These are phyloP conservation scores for Fusarium odoratissimum DNA, from an alignment of 2,329 filamentous ascomycete species.

Conservation along the genomic window DNA sequence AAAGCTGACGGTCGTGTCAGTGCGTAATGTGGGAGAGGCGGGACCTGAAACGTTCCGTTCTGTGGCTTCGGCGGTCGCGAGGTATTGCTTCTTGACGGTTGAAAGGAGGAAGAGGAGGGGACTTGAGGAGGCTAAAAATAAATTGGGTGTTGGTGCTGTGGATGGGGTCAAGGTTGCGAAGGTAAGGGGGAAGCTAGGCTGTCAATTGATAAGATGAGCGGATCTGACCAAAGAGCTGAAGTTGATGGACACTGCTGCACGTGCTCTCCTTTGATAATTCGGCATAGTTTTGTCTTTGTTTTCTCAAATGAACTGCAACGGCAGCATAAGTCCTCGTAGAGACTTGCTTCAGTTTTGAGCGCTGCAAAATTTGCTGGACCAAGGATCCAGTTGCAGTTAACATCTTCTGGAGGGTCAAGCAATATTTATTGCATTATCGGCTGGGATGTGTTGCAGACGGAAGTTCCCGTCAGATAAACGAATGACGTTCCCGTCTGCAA, in stretches of 20 bases:
- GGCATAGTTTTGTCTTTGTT: too few relatives aligned
- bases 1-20: not conserved
- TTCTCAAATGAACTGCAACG: accelerated
- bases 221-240: not conserved
- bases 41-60: not conserved
- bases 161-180: not conserved
- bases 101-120: not conserved
- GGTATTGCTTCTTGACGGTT: not conserved
- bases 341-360: accelerated
- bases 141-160: not conserved
- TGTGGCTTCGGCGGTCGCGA: not conserved
- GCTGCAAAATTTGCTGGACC: accelerated
- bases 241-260: not conserved
- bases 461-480: not conserved
- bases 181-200: not conserved
- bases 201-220: not conserved
- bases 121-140: not conserved
- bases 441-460: not conserved
- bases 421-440: not conserved
- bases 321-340: accelerated
- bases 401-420: not conserved
- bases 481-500: not conserved
- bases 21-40: not conserved
- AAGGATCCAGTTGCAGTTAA: accelerated
- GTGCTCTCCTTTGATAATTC: not conserved